Evolutionary conservation across 2,329 filamentous ascomycete species (phyloP), one percentile per base, ranked within the genome.

Genomic region (Chaetomium olivaceum): DNA sequence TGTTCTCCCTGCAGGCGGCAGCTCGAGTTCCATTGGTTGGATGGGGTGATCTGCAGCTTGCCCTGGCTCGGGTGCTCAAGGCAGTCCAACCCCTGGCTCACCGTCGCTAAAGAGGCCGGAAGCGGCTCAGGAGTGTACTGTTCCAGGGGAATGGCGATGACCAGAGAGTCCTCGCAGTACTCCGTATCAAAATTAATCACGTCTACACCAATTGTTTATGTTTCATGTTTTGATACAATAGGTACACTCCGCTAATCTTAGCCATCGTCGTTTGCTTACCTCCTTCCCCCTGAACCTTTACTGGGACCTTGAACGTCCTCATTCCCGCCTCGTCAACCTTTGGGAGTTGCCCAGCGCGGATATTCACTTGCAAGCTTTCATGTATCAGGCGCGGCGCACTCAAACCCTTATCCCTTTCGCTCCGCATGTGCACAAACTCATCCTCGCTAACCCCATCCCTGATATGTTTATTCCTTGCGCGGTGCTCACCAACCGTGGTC

Each of bases 291-390:
- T 66, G 57, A 3, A 76, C 33, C 63, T 74, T 75, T 0, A 81
- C 50, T 0, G 79, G 79, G 27, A 80, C 19, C 62, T 77, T 77
- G 11, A 81, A 65, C 63, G 79, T 60, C 19, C 76, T 73, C n/a
- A 74, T 69, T 0, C 77, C 76, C 1, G 64, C 66, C 1, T 68
- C 67, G 9, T 72, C 76, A 7, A 70, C 67, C 27, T 62, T 70
- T 0, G 83, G 83, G 19, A 85, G 68, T 5, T 72, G 65, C 1
- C 83, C 83, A 0, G 74, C 84, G 1, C 84, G 75, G 29, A 86
- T 81, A 65, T 86, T 86, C 9, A 85, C 69, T 71, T 86, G 84
- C 58, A 86, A 68, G 0, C 82, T 79, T 64, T 81, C 81, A 69
- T 85, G 81, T 4, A 86, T 70, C 63, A 86, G 70, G 33, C 77